Percentiles rank a stretch among this genome's conserved stretches.
Conservation (phyloP, 1,284 basidiomycete species). For the Trichosporon ovoides region DNA sequence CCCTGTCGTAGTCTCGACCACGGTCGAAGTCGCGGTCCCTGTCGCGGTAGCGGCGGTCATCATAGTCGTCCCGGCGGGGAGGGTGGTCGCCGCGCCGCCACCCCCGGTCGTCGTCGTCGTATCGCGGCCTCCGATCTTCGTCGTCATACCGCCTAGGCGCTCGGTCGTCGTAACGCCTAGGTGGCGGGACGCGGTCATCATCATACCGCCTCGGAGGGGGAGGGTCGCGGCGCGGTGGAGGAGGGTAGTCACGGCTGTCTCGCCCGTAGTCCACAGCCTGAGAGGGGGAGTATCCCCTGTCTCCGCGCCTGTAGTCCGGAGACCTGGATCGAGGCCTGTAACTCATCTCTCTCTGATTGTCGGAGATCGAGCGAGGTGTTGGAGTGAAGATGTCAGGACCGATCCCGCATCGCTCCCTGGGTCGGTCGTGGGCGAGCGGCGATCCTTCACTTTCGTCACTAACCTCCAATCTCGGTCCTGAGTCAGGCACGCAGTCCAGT, state of each 20-base stretch:
- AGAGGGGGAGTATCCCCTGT: conserved; percentile 7
- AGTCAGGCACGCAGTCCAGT: not conserved
- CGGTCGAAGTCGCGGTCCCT: conserved; percentile 6
- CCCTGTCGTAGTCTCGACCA: no score
- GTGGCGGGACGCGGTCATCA: conserved; percentile 12
- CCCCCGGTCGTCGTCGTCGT: conserved; percentile 6
- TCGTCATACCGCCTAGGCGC: no score
- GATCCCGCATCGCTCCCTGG: not conserved
- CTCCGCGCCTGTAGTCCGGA: conserved; percentile 12
- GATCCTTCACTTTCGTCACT: no score
- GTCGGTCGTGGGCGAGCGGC: no score
- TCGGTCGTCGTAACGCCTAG: no score
- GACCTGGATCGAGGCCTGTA: conserved; percentile 16
- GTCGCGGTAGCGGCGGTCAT: not conserved
- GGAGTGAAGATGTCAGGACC: not conserved
- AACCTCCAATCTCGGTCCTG: no score
- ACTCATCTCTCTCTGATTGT: conserved; percentile 11
- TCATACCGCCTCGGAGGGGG: conserved; percentile 17
- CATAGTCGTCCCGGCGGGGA: conserved; percentile 1
- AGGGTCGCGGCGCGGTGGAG: not conserved
- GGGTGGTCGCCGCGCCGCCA: not conserved
- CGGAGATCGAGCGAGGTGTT: no score
- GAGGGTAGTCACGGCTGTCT: conserved; percentile 1
- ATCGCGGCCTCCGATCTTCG: conserved; percentile 1
- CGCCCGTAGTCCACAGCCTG: not conserved